Evolutionary conservation across 805 yeast species (phyloP).

Genomic region (Saccharomycopsis sp.): DNA sequence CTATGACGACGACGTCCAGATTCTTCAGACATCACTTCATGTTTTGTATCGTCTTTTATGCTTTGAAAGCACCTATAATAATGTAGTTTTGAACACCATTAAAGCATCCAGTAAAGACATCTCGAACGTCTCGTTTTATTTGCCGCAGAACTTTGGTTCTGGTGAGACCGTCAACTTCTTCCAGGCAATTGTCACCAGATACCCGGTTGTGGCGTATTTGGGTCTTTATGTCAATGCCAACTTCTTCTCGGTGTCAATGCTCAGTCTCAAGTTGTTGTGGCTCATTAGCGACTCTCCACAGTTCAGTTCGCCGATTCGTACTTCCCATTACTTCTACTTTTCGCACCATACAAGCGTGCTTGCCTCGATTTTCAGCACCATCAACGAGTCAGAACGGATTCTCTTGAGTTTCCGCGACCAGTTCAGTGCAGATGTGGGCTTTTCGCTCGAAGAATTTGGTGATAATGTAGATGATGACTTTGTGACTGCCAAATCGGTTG

Average conservation of each 20-base stretch:
- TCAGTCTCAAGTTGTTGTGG: constrained; percentile 47
- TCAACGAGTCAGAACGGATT: constrained; percentile 72
- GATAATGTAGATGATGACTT: constrained; percentile 22
- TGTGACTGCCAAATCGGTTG: constrained; percentile 34
- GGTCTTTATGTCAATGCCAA: constrained; percentile 67
- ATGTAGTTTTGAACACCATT: constrained; percentile 22
- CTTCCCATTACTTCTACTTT: neutral
- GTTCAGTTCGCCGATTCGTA: too few species aligned
- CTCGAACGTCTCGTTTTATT: constrained; percentile 19
- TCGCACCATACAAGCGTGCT: neutral
- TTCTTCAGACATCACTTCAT: constrained; percentile 37
- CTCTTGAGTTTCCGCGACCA: constrained; percentile 68
- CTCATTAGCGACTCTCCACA: constrained; percentile 43
- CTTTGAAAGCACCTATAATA: constrained; percentile 54
- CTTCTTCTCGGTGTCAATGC: constrained; percentile 43
- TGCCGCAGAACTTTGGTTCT: neutral
- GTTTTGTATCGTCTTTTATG: constrained; percentile 42
- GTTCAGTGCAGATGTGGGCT: constrained; percentile 36
- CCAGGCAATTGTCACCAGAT: constrained; percentile 64
- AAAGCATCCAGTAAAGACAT: constrained; percentile 34
- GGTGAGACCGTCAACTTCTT: constrained; percentile 44
- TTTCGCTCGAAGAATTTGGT: constrained; percentile 11
- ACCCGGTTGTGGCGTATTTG: constrained; percentile 67
- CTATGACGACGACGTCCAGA: constrained; percentile 30
- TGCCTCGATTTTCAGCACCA: constrained; percentile 55